Evolutionary conservation across 768 basidiomycete genomes (phyloP), one percentile per base, ranked within the genome.

Genomic region (Calocybe gangraenosa): DNA sequence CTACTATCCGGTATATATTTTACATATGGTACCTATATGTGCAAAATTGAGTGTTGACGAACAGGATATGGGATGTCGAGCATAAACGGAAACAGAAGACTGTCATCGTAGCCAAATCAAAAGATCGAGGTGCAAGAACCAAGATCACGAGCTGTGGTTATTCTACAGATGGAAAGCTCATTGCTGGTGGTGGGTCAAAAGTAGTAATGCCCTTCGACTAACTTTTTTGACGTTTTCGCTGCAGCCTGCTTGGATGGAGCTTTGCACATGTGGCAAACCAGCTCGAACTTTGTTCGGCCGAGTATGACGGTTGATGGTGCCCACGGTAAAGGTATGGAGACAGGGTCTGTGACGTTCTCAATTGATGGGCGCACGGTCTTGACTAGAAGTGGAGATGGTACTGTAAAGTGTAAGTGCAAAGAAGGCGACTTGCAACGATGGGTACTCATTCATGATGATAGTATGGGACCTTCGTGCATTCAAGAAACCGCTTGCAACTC

Each of bases 81-180:
- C 84, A 92, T 58, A 90, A 84, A 62, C 81, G 91, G 40, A 96
- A 97, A 65, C 93, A 96, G 59, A 97, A 93, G 69, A 78, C 83
- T 0, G 92, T 96, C 34, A 95, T 99, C 55, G 93, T 97, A 13
- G 92, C 95, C 57, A 95, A 94, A 68, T 92, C 89, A 7, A 97
- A 94, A 60, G 93, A 97, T 54, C 75, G 94, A 46, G 96, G 96
- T 23, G 85, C 91, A 13, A 78, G 94, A 52, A 97, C 96, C 4
- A 93, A 92, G 63, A 84, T 99, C 5, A 87, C 85, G 2, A 62
- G 84, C 8, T 95, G 92, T 60, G 78, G 79, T 13, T 99, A 92
- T 69, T 92, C 91, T 35, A 76, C 74, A 18, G 94, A 99, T 65
- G 95, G 89, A n/a, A 83, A 75, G 50, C 66, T 86, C 55, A 92